Evolutionary conservation across 129 eudicot species (phyloP), one percentile per base, ranked within the genome.

Genomic region (Dittrichia graveolens): DNA sequence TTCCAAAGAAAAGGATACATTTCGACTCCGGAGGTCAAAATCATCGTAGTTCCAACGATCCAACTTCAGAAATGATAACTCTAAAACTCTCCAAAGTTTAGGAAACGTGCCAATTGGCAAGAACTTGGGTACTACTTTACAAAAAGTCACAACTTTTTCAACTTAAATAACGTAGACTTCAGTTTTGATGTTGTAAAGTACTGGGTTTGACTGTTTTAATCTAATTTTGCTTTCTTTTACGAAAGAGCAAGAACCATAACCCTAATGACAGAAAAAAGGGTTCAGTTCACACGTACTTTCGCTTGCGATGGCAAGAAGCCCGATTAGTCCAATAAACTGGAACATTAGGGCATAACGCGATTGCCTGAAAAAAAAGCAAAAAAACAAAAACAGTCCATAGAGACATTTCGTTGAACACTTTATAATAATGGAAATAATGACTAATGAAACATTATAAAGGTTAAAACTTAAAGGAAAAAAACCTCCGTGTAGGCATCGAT

Each of bases 401-500:
- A 74, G 61, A 11, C 71, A 67, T 80, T 68, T 67, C 75, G 43
- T 67, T 79, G 16, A 59, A 67, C 76, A 74, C 19, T 5, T 39
- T 8, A 34, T 3, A 45, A 39, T 19, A 71, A 79, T 48, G 0
- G 43, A 14, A 16, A 40, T 34, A 40, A 49, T 5, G 11, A 7
- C 11, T 0, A 44, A 19, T 16, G 15, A 1, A 52, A 65, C 37
- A 43, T 65, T 8, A 75, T 0, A 44, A 44, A 54, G 11, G 13
- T 5, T 3, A 73, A 60, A 15, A 4, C 40, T 7, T 12, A 10
- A 52, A 11, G 31, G 31, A 4, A 41, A 44, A 44, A 31, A 12
- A 90, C 98, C 91, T 85, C 95, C 0, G 95, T 94, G 7, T 94
- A 94, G 58, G 98, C 97, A 69, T 94, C 98, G 7, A 94, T 90